Evolutionary conservation across 306 rosid species (phyloP).

Genomic region (Urtica urens): DNA sequence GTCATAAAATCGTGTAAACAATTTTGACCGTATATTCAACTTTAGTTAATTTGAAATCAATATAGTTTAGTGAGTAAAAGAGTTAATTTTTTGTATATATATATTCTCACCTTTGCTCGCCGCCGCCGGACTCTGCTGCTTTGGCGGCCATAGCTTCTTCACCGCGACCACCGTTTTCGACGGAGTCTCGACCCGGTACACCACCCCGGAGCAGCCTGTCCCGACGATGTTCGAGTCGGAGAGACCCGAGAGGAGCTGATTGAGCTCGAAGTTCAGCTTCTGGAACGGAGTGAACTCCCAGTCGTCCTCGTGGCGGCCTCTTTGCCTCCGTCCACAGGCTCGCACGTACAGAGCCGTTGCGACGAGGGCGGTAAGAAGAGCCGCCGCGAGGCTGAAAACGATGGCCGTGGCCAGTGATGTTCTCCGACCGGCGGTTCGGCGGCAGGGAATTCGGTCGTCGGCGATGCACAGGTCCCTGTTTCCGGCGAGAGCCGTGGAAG

Average conservation of each 20-base stretch:
- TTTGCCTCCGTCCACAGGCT: conserved; percentile 35
- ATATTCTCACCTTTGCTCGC: conserved; percentile 33
- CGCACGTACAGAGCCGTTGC: conserved; percentile 45
- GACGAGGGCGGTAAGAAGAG: conserved; percentile 35
- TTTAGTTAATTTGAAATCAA: too few relatives aligned
- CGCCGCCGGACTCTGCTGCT: too few relatives aligned
- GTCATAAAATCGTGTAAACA: too few relatives aligned
- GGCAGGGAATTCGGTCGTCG: conserved; percentile 37
- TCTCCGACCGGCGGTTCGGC: conserved; percentile 22
- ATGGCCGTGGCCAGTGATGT: conserved; percentile 39
- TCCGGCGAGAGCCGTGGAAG: conserved; percentile 48
- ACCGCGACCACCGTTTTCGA: conserved; percentile 65
- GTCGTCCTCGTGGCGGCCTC: conserved; percentile 36
- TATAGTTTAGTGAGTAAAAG: too few relatives aligned
- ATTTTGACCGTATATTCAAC: too few relatives aligned
- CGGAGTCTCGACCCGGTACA: conserved; percentile 92
- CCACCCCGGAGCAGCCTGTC: conserved; percentile 81
- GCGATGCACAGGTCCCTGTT: conserved; percentile 66
- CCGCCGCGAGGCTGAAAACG: conserved; percentile 50
- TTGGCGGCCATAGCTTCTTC: conserved; percentile 97
- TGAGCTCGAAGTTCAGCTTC: conserved; percentile 62
- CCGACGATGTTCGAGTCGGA: conserved; percentile 76
- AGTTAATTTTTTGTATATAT: too few relatives aligned
- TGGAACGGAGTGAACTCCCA: conserved; percentile 95
- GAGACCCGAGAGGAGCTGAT: conserved; percentile 50